These are phyloP conservation scores for Umbellularia californica DNA, from an alignment of 164 flowering plant species.

Conservation along the genomic window DNA sequence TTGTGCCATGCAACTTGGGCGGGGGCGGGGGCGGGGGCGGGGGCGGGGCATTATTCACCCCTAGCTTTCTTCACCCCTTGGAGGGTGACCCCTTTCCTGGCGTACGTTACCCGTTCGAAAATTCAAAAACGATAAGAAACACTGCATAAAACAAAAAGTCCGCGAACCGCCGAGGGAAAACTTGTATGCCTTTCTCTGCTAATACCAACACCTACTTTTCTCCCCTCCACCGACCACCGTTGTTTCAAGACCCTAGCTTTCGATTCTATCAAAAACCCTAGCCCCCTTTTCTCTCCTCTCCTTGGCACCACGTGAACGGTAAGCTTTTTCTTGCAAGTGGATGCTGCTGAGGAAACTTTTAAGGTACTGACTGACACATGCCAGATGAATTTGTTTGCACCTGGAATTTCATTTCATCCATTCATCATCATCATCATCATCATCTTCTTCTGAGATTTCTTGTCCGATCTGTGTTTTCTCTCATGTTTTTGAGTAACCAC, in stretches of 20 bases:
- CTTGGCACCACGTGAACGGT: background rate
- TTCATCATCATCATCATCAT: background rate
- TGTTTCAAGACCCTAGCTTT: background rate
- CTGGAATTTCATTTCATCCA: background rate
- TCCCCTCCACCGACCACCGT: background rate
- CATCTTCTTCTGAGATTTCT: background rate
- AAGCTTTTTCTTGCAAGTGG: background rate
- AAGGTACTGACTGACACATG: background rate
- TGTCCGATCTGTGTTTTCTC: background rate
- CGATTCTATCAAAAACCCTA: background rate
- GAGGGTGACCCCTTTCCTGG: no score
- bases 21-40: no score
- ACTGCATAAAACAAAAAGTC: background rate
- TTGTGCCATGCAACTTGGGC: no score
- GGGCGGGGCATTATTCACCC: no score
- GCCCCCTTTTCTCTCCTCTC: background rate
- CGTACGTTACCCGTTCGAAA: slow-evolving; percentile 1
- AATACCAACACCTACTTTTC: background rate
- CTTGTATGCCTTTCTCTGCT: background rate
- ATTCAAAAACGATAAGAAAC: background rate
- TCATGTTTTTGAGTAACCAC: background rate
- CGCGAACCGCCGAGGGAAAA: background rate
- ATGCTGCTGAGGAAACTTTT: background rate
- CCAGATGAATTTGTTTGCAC: background rate
- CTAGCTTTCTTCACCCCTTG: no score